These are phyloP conservation scores for Sporothrix protearum DNA, from an alignment of 2,329 filamentous ascomycete species.

Conservation along the genomic window DNA sequence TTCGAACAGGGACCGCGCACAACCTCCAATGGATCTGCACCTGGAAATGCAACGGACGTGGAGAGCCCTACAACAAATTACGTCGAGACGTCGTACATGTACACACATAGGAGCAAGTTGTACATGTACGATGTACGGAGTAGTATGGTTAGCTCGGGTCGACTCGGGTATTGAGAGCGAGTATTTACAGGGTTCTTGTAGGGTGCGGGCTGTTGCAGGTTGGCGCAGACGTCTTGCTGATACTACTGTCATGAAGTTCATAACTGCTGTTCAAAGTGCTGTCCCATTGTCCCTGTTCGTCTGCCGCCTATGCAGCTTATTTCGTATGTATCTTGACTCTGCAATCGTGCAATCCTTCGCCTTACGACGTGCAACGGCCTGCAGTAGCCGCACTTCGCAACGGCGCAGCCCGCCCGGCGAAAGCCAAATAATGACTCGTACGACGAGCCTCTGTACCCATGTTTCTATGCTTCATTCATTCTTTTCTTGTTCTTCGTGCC, in stretches of 20 bases:
- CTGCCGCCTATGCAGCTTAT: neutral
- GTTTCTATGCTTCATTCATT: neutral
- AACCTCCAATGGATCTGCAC: neutral
- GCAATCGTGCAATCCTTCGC: neutral
- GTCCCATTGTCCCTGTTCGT: neutral
- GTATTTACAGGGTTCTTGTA: neutral
- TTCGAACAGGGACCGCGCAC: neutral
- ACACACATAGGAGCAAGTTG: too few relatives aligned
- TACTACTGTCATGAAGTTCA: neutral
- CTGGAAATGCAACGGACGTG: neutral
- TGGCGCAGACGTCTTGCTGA: neutral
- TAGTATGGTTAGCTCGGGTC: neutral
- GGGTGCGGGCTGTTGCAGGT: constrained; percentile 7
- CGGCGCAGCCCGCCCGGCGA: neutral
- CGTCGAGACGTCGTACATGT: too few relatives aligned
- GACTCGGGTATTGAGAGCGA: neutral
- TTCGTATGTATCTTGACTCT: too few relatives aligned
- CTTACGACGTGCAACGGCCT: neutral
- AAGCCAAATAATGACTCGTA: neutral
- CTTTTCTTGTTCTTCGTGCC: neutral
- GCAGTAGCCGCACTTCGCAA: neutral
- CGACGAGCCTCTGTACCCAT: neutral
- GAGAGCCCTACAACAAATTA: neutral
- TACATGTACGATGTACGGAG: neutral
- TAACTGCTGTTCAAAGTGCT: neutral